Base-by-base conservation (phyloP, 805 yeast genomes). In the Pachysolen tannophilus region DNA sequence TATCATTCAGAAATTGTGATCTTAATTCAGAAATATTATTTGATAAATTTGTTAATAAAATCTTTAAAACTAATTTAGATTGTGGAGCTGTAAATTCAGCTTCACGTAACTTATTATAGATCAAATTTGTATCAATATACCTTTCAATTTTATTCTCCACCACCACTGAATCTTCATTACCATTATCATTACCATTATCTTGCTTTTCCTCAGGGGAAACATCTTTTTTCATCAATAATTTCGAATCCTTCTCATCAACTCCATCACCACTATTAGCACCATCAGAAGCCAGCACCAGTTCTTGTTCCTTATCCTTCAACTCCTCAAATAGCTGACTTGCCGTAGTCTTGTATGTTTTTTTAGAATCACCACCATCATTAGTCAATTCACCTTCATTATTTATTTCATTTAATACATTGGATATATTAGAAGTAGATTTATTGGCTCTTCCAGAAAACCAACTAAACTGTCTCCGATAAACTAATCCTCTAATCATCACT, bases 61-160 rank as follows among this genome's bases (percentile, higher is more conserved):
- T 52, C 10, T 61, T 58, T 52, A 84, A 64, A 5, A 84, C 55
- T 16, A 69, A 61, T 33, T 74, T 78, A 9, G 86, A 66, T 53
- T 85, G 90, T 3, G 56, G 56, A 1, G 67, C 66, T 1, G 74
- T 71, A 49, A 79, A 80, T 2, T 86, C 87, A 2, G 81, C 62
- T 1, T 53, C 49, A 13, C 53, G 53, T 14, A 85, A 63, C 34
- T 70, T 68, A 15, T 68, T 63, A 47, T 64, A 80, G 0, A 82
- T 72, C 26, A 60, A 63, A 53, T 78, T 76, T 1, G 88, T 79
- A 31, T 85, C 83, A 33, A 86, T 65, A 32, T 70, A 56, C 3
- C 56, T 42, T 23, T 57, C 59, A 43, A 64, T 28, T 36, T 39
- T 39, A 10, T 52, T 27, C 28, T 11, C n/a, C n/a, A n/a, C n/a